phyloP scores from a whole-genome alignment of 164 flowering plant genomes.

The Buxus sempervirens region DNA sequence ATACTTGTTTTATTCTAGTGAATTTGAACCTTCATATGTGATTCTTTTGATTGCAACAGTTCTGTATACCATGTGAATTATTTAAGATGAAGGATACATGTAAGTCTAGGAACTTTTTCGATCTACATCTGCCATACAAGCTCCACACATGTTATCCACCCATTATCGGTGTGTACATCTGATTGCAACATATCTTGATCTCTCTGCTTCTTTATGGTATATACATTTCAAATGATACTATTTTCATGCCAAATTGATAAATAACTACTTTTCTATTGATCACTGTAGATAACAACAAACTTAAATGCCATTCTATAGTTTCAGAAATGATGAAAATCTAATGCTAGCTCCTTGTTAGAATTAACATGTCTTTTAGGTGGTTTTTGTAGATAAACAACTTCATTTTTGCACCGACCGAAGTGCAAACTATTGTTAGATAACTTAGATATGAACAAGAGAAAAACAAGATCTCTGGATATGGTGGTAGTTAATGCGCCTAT shows the following conservation, averaged over 20 bases:
- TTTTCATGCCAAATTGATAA: background rate
- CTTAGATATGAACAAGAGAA: background rate
- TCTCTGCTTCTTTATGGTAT: background rate
- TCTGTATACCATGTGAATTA: background rate
- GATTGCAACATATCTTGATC: background rate
- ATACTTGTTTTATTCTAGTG: too few species aligned
- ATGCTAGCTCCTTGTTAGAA: background rate
- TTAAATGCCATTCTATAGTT: background rate
- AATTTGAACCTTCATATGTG: too few species aligned
- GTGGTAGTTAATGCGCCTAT: too few species aligned
- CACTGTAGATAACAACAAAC: too few species aligned
- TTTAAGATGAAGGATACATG: background rate
- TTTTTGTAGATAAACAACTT: too few species aligned
- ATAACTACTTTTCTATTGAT: background rate
- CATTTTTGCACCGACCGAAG: background rate
- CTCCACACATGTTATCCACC: background rate
- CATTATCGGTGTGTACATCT: background rate
- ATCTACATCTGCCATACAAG: background rate
- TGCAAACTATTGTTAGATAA: background rate
- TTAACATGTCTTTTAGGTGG: background rate
- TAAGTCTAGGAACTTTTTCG: background rate
- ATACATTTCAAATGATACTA: too few species aligned
- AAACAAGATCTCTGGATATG: background rate
- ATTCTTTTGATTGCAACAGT: too few species aligned
- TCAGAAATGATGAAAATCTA: too few species aligned